Evolutionary conservation across 306 rosid genomes (phyloP), one percentile per base, ranked within the genome.

Genomic region (Quercus engelmannii): DNA sequence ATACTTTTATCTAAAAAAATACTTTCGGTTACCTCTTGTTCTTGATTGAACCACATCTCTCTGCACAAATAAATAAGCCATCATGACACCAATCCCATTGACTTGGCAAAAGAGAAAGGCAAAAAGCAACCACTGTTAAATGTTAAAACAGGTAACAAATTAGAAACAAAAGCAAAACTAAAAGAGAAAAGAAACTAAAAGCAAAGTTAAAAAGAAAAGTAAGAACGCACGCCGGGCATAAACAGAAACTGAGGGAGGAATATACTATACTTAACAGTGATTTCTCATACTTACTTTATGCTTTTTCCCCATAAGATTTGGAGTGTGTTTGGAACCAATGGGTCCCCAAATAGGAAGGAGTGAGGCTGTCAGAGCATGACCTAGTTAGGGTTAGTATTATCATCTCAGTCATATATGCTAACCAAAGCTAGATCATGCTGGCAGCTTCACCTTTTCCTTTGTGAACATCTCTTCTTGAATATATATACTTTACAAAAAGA

Each of bases 291-390:
- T 52, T 9, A 76, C 83, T 77, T 79, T 83, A 81, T 71, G 20
- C 74, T 74, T 80, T 76, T 38, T 70, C 78, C 8, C 30, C 4
- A 31, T 12, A 54, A 38, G 52, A 49, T 30, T 20, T 41, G n/a
- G 51, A 23, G 57, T 41, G 20, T 1, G 59, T 13, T 31, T 63
- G 17, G 78, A 55, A 38, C n/a, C 2, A n/a, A 11, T 12, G 73
- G 88, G 86, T 89, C 87, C 92, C 88, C 88, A 86, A 87, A 71
- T 33, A 83, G 98, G 98, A 94, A 94, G 76, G 87, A 91, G 97
- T 94, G 98, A 94, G 92, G 97, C 98, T 94, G 93, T 85, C 95
- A 82, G 91, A 94, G 97, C 98, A 94, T 94, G 98, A 94, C 97
- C 98, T 92, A 94, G 91, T 83, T 74, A 86, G 74, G 89, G 93